phyloP scores from a whole-genome alignment of 805 yeast species.

The Ogataea minuta region DNA sequence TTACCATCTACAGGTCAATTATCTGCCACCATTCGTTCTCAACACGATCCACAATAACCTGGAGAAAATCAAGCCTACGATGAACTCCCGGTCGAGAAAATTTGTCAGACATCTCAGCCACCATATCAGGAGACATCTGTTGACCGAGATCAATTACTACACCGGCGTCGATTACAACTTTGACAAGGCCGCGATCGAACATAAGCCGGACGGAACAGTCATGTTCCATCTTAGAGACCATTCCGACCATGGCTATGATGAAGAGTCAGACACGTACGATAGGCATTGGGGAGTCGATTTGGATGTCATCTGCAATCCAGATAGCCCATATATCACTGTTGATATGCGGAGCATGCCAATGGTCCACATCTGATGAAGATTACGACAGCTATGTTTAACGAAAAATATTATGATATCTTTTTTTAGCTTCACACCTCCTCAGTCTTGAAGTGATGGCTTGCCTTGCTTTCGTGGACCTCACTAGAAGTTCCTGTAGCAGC shows the following conservation, averaged over 20 bases:
- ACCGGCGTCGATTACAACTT: slow-evolving; percentile 45
- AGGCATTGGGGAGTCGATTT: slow-evolving; percentile 64
- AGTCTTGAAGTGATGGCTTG: slow-evolving; percentile 12
- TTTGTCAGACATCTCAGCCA: slow-evolving; percentile 69
- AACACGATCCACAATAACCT: slow-evolving; percentile 62
- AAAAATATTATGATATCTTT: no score
- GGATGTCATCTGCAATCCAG: slow-evolving; percentile 61
- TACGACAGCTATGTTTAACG: no score
- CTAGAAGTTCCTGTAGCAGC: slow-evolving; percentile 19
- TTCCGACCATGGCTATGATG: slow-evolving; percentile 51
- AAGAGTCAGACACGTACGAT: slow-evolving; percentile 32
- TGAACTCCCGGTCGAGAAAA: slow-evolving; percentile 65
- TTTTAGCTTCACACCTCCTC: slow-evolving; percentile 19
- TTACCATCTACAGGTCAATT: slow-evolving; percentile 21
- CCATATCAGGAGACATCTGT: slow-evolving; percentile 64
- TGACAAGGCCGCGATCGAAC: slow-evolving; percentile 45
- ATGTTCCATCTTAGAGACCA: slow-evolving; percentile 61
- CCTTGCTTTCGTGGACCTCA: slow-evolving; percentile 21
- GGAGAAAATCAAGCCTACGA: slow-evolving; percentile 66
- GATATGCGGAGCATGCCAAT: slow-evolving; percentile 57
- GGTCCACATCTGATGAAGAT: background rate
- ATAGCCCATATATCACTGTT: slow-evolving; percentile 62
- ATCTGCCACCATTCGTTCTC: slow-evolving; percentile 52
- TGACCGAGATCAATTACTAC: slow-evolving; percentile 56
- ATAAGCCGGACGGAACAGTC: slow-evolving; percentile 44